Evolutionary conservation across 2,329 filamentous ascomycete species (phyloP).

Genomic region (Pseudohalonectria lignicola): DNA sequence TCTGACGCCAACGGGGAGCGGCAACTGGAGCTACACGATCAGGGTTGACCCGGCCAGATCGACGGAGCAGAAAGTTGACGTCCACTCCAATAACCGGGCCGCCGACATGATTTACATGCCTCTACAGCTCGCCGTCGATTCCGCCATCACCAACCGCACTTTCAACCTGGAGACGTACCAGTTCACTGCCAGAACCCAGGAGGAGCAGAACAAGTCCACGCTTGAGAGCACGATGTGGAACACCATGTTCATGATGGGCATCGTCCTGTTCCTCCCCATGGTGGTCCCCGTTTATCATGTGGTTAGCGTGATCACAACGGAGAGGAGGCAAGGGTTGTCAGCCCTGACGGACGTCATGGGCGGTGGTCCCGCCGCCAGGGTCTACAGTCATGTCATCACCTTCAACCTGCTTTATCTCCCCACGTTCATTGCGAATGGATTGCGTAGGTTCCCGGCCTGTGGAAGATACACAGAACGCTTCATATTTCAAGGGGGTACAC

Average conservation of each 20-base stretch:
- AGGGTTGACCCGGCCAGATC: conserved; percentile 64
- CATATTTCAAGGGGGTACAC: no score
- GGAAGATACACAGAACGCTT: no score
- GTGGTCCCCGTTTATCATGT: conserved; percentile 80
- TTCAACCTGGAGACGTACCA: conserved; percentile 15
- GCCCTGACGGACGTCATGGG: conserved; percentile 86
- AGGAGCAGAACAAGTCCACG: conserved; percentile 62
- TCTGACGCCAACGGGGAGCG: conserved; percentile 61
- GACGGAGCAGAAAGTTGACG: conserved; percentile 45
- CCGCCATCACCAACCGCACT: conserved; percentile 51
- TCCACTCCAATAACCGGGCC: conserved; percentile 55
- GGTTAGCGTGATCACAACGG: conserved; percentile 73
- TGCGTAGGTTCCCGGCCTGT: no score
- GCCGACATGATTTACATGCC: conserved; percentile 66
- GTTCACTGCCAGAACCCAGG: conserved; percentile 38
- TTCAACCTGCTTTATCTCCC: conserved; percentile 73
- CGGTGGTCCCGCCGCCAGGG: conserved; percentile 68
- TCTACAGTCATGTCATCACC: conserved; percentile 67
- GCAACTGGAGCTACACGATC: conserved; percentile 79
- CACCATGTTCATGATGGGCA: conserved; percentile 65
- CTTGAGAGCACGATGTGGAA: no score
- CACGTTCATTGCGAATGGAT: conserved; percentile 62
- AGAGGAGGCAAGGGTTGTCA: conserved; percentile 79
- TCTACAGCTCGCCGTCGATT: conserved; percentile 68
- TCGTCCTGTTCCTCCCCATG: conserved; percentile 69